Evolutionary conservation across 2,329 filamentous ascomycete species (phyloP).

Genomic region (Ophiosphaerella korrae): DNA sequence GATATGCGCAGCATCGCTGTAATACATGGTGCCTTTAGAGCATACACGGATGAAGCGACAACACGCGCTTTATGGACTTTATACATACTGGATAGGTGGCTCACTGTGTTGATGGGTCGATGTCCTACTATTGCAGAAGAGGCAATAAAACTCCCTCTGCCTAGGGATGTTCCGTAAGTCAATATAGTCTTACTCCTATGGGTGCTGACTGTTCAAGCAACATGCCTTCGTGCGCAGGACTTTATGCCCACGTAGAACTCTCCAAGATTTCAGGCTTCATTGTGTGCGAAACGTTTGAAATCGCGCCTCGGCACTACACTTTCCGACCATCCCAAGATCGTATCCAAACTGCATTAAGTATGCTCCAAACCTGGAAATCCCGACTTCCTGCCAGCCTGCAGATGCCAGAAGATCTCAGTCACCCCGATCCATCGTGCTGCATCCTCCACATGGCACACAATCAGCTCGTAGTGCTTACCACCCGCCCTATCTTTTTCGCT

Average conservation of each 20-base stretch:
- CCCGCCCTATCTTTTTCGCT: slow-evolving; percentile 29
- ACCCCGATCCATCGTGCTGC: slow-evolving; percentile 26
- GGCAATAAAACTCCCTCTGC: slow-evolving; percentile 29
- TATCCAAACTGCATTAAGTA: slow-evolving; percentile 25
- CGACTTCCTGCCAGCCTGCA: slow-evolving; percentile 22
- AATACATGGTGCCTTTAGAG: slow-evolving; percentile 30
- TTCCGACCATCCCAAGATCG: slow-evolving; percentile 9
- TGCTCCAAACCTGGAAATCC: slow-evolving; percentile 25
- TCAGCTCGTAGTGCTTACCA: slow-evolving; percentile 32
- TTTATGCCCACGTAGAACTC: slow-evolving; percentile 30
- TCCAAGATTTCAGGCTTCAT: slow-evolving; percentile 30
- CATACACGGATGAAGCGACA: slow-evolving; percentile 22
- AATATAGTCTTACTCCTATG: neutral
- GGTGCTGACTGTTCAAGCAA: slow-evolving; percentile 18
- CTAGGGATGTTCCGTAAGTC: slow-evolving; percentile 27
- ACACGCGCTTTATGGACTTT: slow-evolving; percentile 32
- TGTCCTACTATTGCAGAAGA: slow-evolving; percentile 32
- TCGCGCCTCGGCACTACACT: slow-evolving; percentile 21
- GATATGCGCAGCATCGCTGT: slow-evolving; percentile 18
- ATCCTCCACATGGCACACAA: slow-evolving; percentile 31
- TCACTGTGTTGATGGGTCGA: slow-evolving; percentile 33
- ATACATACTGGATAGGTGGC: slow-evolving; percentile 35
- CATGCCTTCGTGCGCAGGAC: slow-evolving; percentile 27
- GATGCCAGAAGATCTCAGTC: slow-evolving; percentile 6
- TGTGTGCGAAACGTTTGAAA: slow-evolving; percentile 33